A percentile compares a stretch with the other conserved stretches of the same genome.
Conservation (phyloP, 1,284 basidiomycete genomes). For the Sporisorium iseilematis-ciliati region DNA sequence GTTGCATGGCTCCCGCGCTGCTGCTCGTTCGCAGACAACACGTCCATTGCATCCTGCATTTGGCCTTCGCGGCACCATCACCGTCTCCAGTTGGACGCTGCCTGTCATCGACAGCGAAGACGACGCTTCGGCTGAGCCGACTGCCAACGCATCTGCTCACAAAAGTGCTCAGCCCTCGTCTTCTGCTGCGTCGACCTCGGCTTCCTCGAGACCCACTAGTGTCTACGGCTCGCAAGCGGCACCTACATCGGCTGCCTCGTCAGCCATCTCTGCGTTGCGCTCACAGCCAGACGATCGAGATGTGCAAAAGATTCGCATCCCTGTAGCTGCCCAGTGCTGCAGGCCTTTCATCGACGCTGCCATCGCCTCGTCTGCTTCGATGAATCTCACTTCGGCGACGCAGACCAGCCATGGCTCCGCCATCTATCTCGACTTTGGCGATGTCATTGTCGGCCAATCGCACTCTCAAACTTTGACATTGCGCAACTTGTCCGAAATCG, state of each 20-base stretch:
- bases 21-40: constrained; percentile 20
- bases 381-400: constrained; percentile 17
- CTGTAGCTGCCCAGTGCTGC: constrained; percentile 53
- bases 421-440: constrained; percentile 65
- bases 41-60: constrained; percentile 43
- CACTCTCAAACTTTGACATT: constrained; percentile 53
- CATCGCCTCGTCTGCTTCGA: constrained; percentile 15
- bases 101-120: constrained; percentile 18
- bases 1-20: constrained; percentile 15
- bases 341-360: constrained; percentile 46
- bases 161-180: constrained; percentile 33
- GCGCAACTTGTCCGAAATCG: constrained; percentile 61
- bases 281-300: constrained; percentile 41
- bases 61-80: constrained; percentile 47
- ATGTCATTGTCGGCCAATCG: constrained; percentile 62
- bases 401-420: constrained; percentile 36
- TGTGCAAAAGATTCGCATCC: constrained; percentile 47
- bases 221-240: constrained; percentile 42
- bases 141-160: constrained; percentile 3
- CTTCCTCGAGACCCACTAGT: constrained; percentile 53
- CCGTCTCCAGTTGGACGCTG: constrained; percentile 45
- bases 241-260: constrained; percentile 41
- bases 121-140: constrained; percentile 9
- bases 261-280: constrained; percentile 29
- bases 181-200: constrained; percentile 19